Percentiles rank a stretch among this genome's conserved stretches.
Conservation (phyloP, 139 green algal genomes). For the Trebouxia sp. region DNA sequence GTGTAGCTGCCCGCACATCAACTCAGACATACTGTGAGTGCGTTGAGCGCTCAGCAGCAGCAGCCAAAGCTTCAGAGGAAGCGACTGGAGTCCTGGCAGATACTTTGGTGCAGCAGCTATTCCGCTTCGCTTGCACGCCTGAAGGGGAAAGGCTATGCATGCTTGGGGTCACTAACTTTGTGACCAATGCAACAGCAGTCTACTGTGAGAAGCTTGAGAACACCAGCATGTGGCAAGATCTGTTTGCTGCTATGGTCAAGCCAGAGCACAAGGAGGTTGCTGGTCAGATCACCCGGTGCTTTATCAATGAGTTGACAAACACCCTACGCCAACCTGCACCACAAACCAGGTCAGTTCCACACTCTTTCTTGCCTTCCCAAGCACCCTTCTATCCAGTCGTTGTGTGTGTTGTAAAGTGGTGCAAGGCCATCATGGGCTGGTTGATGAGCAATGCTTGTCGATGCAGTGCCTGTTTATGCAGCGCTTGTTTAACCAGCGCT, state of each 20-base stretch:
- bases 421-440: too few relatives aligned
- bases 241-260: slow-evolving; percentile 22
- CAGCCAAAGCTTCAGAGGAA: not conserved
- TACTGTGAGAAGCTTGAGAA: slow-evolving; percentile 34
- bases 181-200: not conserved
- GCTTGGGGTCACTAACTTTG: slow-evolving; percentile 11
- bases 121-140: slow-evolving; percentile 8
- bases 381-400: too few relatives aligned
- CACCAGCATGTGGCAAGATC: slow-evolving; percentile 25
- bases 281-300: slow-evolving; percentile 12
- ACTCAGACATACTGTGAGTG: slow-evolving; percentile 22
- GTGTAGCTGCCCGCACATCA: slow-evolving; percentile 41
- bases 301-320: slow-evolving; percentile 22
- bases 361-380: too few relatives aligned
- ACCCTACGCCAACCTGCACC: slow-evolving; percentile 1
- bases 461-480: too few relatives aligned
- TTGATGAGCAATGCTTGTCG: not conserved
- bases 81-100: slow-evolving; percentile 15
- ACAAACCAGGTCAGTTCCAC: slow-evolving; percentile 17
- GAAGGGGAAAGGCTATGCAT: not conserved
- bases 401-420: too few relatives aligned
- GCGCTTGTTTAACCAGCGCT: too few relatives aligned
- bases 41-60: not conserved
- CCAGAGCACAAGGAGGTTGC: slow-evolving; percentile 13
- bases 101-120: slow-evolving; percentile 21